Conservation (phyloP, 2,329 filamentous ascomycete species). For the Xylariaceae sp. region DNA sequence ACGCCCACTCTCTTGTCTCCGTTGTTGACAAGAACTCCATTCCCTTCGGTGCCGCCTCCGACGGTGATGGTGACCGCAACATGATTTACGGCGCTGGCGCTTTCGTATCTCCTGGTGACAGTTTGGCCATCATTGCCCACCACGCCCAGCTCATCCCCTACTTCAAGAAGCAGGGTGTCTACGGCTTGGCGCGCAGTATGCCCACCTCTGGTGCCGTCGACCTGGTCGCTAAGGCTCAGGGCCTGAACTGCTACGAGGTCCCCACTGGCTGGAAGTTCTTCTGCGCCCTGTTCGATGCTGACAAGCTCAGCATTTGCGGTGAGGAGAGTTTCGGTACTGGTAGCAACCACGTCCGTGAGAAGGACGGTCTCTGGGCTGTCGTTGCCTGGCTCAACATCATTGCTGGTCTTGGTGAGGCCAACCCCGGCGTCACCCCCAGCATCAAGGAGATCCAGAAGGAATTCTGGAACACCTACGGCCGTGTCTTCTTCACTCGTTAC, state of each 20-base stretch:
- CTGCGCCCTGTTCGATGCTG: slow-evolving; percentile 87
- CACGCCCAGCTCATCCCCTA: slow-evolving; percentile 95
- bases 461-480: slow-evolving; percentile 94
- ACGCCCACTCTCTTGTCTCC: slow-evolving; percentile 90
- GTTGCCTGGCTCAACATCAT: slow-evolving; percentile 99
- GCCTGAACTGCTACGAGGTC: slow-evolving; percentile 88
- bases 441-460: slow-evolving; percentile 95
- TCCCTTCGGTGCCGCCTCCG: slow-evolving; percentile 92
- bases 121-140: slow-evolving; percentile 95
- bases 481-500: slow-evolving; percentile 98
- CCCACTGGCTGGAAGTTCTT: slow-evolving; percentile 99
- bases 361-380: slow-evolving; percentile 96
- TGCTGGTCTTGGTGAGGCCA: slow-evolving; percentile 81
- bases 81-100: slow-evolving; percentile 99
- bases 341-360: slow-evolving; percentile 98
- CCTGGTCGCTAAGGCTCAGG: slow-evolving; percentile 91
- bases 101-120: slow-evolving; percentile 96
- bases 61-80: slow-evolving; percentile 97
- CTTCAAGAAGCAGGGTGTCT: slow-evolving; percentile 96
- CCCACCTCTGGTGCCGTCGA: slow-evolving; percentile 94
- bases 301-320: slow-evolving; percentile 97
- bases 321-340: slow-evolving; percentile 98
- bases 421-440: slow-evolving; percentile 73
- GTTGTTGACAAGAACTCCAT: slow-evolving; percentile 86
- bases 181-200: slow-evolving; percentile 94